Percentiles rank a stretch among this genome's conserved stretches.
phyloP scores from a whole-genome alignment of 2,329 filamentous ascomycete genomes.

The Cladophialophora chaetospira region DNA sequence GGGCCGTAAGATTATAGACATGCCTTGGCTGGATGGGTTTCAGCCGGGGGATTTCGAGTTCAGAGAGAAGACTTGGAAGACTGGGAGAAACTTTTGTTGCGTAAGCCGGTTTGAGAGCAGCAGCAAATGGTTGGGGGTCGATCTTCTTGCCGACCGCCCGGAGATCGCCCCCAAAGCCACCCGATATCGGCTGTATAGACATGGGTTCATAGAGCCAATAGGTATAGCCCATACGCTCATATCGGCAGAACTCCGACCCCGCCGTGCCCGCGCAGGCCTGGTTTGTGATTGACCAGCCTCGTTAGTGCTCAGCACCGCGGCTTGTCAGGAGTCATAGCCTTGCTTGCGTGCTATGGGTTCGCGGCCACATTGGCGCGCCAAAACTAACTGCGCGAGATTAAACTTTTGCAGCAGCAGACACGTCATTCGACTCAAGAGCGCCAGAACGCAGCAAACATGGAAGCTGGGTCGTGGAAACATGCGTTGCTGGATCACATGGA shows the following conservation, averaged over 20 bases:
- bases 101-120: slow-evolving; percentile 2
- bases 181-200: slow-evolving; percentile 12
- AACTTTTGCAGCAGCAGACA: too few relatives aligned
- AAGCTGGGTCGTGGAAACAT: too few relatives aligned
- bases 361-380: too few relatives aligned
- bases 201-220: not conserved
- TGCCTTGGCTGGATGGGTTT: slow-evolving; percentile 8
- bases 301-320: not conserved
- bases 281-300: not conserved
- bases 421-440: too few relatives aligned
- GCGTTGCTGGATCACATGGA: too few relatives aligned
- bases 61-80: not conserved
- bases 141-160: slow-evolving; percentile 5
- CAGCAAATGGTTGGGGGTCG: not conserved
- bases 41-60: slow-evolving; percentile 1
- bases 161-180: slow-evolving; percentile 3
- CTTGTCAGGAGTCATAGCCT: slow-evolving; percentile 7
- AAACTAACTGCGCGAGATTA: too few relatives aligned
- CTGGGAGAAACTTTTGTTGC: not conserved
- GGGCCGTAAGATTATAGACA: slow-evolving; percentile 16
- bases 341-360: not conserved
- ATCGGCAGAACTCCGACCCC: not conserved
- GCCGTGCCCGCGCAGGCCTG: not conserved
- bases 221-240: not conserved
- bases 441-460: too few relatives aligned